Conservation (phyloP, 495 filamentous ascomycete genomes). For the Penicillium dipodomyicola region DNA sequence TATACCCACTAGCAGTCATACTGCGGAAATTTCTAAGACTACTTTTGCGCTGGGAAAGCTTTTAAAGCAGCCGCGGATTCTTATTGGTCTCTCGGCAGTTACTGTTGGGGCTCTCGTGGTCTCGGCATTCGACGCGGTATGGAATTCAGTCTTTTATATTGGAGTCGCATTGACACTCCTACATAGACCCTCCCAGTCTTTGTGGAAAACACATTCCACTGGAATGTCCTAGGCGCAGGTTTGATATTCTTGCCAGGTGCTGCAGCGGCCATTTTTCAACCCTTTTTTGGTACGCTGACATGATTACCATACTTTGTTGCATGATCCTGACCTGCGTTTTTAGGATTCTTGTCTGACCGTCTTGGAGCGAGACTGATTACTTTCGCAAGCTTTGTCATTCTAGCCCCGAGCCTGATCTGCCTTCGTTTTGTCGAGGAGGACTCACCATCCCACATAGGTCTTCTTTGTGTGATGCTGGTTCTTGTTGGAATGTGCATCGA, state of each 20-base stretch:
- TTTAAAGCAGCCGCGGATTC: constrained; percentile 16
- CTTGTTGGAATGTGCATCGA: constrained; percentile 27
- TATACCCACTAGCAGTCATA: background rate
- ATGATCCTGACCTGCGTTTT: background rate
- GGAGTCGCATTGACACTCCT: background rate
- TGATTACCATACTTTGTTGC: constrained; percentile 37
- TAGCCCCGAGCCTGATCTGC: constrained; percentile 48
- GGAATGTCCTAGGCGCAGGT: constrained; percentile 62
- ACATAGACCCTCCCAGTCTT: constrained; percentile 53
- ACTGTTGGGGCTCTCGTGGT: constrained; percentile 17
- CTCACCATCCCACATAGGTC: constrained; percentile 25
- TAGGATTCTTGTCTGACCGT: constrained; percentile 49
- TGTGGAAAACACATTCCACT: constrained; percentile 58
- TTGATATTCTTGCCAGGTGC: constrained; percentile 67
- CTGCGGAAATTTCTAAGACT: background rate
- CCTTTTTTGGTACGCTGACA: constrained; percentile 29
- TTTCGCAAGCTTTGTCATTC: constrained; percentile 44
- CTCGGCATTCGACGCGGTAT: constrained; percentile 22
- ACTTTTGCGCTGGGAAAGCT: constrained; percentile 10
- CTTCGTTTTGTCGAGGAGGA: constrained; percentile 44
- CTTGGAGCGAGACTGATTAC: constrained; percentile 48
- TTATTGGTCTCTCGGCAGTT: constrained; percentile 21
- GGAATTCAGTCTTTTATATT: background rate
- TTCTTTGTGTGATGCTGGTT: constrained; percentile 33
- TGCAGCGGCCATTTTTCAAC: constrained; percentile 53